Conservation (phyloP, 768 basidiomycete species). For the Termitomyces sp. region DNA sequence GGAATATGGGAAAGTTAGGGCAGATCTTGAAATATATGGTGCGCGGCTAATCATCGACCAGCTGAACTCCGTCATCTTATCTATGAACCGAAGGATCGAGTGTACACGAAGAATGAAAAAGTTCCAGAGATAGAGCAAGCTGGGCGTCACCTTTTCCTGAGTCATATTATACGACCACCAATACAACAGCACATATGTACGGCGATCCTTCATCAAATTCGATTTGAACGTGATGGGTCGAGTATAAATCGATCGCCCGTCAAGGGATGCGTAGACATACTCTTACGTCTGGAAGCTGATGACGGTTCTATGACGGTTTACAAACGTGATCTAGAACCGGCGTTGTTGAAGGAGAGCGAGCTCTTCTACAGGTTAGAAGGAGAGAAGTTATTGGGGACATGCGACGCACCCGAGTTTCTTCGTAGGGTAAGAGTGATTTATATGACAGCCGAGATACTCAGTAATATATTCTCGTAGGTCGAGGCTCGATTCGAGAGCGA, state of each 20-base stretch:
- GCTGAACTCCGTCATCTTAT: not conserved
- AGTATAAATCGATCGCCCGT: slow-evolving; percentile 88
- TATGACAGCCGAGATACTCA: not conserved
- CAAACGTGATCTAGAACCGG: slow-evolving; percentile 78
- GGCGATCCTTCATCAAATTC: slow-evolving; percentile 84
- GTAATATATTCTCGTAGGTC: slow-evolving; percentile 41
- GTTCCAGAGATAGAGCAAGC: slow-evolving; percentile 80
- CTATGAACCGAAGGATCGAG: slow-evolving; percentile 70
- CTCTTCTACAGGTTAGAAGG: slow-evolving; percentile 79
- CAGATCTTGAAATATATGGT: slow-evolving; percentile 98
- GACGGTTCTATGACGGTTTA: slow-evolving; percentile 61
- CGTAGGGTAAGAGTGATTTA: slow-evolving; percentile 49
- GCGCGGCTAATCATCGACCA: slow-evolving; percentile 16
- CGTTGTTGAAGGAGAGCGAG: slow-evolving; percentile 71
- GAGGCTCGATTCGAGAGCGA: slow-evolving; percentile 81
- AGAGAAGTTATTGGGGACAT: slow-evolving; percentile 58
- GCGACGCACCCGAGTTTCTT: slow-evolving; percentile 81
- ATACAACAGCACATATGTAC: slow-evolving; percentile 80
- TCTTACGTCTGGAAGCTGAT: slow-evolving; percentile 60
- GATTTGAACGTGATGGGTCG: slow-evolving; percentile 87
- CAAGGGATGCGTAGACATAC: slow-evolving; percentile 83
- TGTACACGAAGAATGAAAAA: slow-evolving; percentile 68
- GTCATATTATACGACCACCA: slow-evolving; percentile 71
- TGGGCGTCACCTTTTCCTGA: slow-evolving; percentile 78
- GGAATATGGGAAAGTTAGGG: slow-evolving; percentile 81